These are phyloP conservation scores for Aspergillus steynii DNA, from an alignment of 495 filamentous ascomycete species.

Conservation along the genomic window DNA sequence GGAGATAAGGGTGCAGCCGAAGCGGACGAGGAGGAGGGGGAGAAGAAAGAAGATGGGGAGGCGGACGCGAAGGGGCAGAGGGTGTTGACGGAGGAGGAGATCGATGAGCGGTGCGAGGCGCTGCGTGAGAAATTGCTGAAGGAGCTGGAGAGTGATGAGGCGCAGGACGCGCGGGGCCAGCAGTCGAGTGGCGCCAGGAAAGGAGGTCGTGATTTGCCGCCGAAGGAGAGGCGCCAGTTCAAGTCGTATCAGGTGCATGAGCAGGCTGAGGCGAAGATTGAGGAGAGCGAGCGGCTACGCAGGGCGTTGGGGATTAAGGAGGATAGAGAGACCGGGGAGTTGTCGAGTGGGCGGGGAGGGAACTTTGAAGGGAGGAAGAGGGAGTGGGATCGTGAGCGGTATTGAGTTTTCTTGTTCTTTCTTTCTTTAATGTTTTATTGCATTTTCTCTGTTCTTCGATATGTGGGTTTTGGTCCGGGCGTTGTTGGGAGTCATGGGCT, in stretches of 20 bases:
- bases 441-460: not conserved
- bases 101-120: constrained; percentile 17
- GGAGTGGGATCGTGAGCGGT: constrained; percentile 24
- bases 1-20: constrained; percentile 67
- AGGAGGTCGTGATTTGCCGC: constrained; percentile 8
- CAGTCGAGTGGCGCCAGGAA: constrained; percentile 5
- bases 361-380: constrained; percentile 45
- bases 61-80: constrained; percentile 55
- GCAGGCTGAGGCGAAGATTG: constrained; percentile 91
- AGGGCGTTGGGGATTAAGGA: constrained; percentile 86
- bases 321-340: constrained; percentile 88
- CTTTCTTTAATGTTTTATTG: constrained; percentile 1
- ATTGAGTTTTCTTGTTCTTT: constrained; percentile 10
- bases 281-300: constrained; percentile 86
- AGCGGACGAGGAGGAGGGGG: constrained; percentile 45
- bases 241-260: constrained; percentile 97
- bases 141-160: constrained; percentile 31
- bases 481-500: constrained; percentile 8
- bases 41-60: constrained; percentile 58
- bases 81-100: constrained; percentile 20
- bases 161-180: constrained; percentile 9
- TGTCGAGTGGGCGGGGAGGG: constrained; percentile 48
- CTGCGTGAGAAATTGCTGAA: constrained; percentile 26
- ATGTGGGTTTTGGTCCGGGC: constrained; percentile 4
- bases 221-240: constrained; percentile 52